Percentiles rank a stretch among this genome's conserved stretches.
phyloP scores from a whole-genome alignment of 495 filamentous ascomycete species.

The Amniculicola lignicola region DNA sequence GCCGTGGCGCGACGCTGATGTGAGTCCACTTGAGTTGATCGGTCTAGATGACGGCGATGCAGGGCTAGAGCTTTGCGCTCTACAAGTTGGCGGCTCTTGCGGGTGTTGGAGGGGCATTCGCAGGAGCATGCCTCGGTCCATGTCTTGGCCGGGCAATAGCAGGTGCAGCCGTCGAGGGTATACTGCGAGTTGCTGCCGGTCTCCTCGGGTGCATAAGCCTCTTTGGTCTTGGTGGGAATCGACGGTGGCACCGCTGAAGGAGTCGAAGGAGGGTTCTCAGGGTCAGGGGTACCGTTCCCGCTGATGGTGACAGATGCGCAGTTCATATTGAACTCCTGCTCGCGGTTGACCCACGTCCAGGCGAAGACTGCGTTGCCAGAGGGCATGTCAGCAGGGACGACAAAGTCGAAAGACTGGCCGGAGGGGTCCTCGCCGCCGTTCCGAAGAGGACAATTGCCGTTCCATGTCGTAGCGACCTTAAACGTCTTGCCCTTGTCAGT shows the following conservation, averaged over 20 bases:
- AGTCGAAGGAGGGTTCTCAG: neutral
- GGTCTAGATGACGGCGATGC: conserved; percentile 10
- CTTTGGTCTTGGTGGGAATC: neutral
- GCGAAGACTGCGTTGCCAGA: conserved; percentile 39
- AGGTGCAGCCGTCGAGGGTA: conserved; percentile 27
- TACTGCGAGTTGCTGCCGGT: conserved; percentile 13
- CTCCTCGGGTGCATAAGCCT: neutral
- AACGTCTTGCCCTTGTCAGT: conserved; percentile 39
- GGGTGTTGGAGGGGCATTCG: conserved; percentile 20
- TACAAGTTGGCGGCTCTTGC: conserved; percentile 14
- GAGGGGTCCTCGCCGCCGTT: conserved; percentile 29
- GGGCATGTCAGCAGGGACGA: conserved; percentile 39
- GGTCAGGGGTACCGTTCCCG: conserved; percentile 1
- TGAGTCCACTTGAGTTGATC: conserved; percentile 1
- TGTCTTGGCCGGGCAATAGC: conserved; percentile 14
- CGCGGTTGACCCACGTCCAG: conserved; percentile 44
- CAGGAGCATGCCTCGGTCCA: conserved; percentile 19
- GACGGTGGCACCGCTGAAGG: neutral
- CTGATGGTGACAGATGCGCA: conserved; percentile 36
- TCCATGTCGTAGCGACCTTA: conserved; percentile 39
- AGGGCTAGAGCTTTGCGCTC: conserved; percentile 24
- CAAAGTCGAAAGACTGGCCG: conserved; percentile 40
- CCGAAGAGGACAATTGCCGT: conserved; percentile 42
- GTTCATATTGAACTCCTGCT: conserved; percentile 41
- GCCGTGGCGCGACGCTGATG: conserved; percentile 6